These are phyloP conservation scores for peach (Prunus persica) DNA, from an alignment of 306 rosid species.

Conservation along the genomic window Prunus_persica_NCBIv2 NC_034012.1:14853501-14854000, in stretches of 20 bases:
- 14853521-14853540: constrained; percentile 79
- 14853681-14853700: constrained; percentile 83
- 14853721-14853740: constrained; percentile 68
- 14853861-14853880: constrained; percentile 89
- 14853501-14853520: constrained; percentile 52
- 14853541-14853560: constrained; percentile 91
- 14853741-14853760: constrained; percentile 63
- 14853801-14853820: constrained; percentile 95
- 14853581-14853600: constrained; percentile 67
- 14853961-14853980: constrained; percentile 74
- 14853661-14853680: constrained; percentile 75
- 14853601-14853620: constrained; percentile 85
- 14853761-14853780: constrained; percentile 57
- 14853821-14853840: constrained; percentile 73
- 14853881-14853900: constrained; percentile 73
- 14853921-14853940: constrained; percentile 71
- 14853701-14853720: constrained; percentile 72
- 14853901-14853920: constrained; percentile 62
- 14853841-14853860: constrained; percentile 77
- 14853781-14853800: constrained; percentile 71
- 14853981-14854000: constrained; percentile 96
- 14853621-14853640: constrained; percentile 95
- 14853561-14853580: constrained; percentile 72
- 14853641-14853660: constrained; percentile 79
- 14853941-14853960: constrained; percentile 61